A percentile compares a stretch with the other conserved stretches of the same genome.
phyloP scores from a whole-genome alignment of 108 stramenopile genomes.

The Hondaea fermentalgiana region DNA sequence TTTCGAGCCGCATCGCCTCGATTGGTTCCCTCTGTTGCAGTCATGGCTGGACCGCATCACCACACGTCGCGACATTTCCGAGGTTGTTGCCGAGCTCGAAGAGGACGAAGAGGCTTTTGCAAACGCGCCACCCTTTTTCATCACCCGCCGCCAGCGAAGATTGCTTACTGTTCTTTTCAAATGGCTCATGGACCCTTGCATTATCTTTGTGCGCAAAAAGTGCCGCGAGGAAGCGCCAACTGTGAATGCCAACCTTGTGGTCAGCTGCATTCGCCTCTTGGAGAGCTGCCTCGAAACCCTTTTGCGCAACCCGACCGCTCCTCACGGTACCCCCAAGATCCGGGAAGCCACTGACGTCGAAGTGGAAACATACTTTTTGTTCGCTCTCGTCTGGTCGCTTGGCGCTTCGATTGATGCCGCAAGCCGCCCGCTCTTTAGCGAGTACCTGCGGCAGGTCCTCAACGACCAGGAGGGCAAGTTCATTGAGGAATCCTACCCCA shows the following conservation, averaged over 20 bases:
- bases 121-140: conserved; percentile 16
- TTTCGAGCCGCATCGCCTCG: conserved; percentile 56
- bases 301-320: background rate
- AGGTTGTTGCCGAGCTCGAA: background rate
- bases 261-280: conserved; percentile 39
- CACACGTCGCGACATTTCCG: background rate
- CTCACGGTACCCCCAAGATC: background rate
- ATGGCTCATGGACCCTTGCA: conserved; percentile 55
- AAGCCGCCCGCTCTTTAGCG: conserved; percentile 28
- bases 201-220: conserved; percentile 45
- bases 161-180: conserved; percentile 36
- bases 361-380: conserved; percentile 49
- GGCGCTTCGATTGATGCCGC: conserved; percentile 36
- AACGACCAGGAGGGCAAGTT: conserved; percentile 3
- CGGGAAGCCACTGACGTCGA: background rate
- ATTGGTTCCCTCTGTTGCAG: conserved; percentile 51
- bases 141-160: conserved; percentile 18
- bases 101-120: background rate
- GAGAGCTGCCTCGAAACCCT: conserved; percentile 32
- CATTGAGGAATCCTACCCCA: background rate
- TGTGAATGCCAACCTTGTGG: conserved; percentile 49
- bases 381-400: conserved; percentile 45
- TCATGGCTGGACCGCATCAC: conserved; percentile 38
- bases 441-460: conserved; percentile 16
- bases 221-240: conserved; percentile 51